Conservation (phyloP, 768 basidiomycete genomes). For the Lentinula lateritia region DNA sequence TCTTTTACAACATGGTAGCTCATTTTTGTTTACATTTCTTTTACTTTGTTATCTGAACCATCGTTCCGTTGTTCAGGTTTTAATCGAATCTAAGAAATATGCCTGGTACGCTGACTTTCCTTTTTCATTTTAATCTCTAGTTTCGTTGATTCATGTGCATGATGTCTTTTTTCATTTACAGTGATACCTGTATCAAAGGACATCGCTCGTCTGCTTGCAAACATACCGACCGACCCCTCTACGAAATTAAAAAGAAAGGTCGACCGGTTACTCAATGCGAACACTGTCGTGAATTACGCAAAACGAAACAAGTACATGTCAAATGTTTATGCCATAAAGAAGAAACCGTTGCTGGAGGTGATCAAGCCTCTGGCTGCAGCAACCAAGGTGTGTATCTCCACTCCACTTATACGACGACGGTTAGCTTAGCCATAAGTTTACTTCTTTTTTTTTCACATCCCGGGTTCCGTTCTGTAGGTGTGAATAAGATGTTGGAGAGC, state of each 20-base stretch:
- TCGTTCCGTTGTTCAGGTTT: conserved; percentile 36
- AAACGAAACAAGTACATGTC: conserved; percentile 81
- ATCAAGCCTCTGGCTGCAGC: conserved; percentile 30
- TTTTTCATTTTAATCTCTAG: not conserved
- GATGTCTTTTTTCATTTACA: conserved; percentile 19
- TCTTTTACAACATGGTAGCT: conserved; percentile 35
- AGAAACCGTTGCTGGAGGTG: conserved; percentile 55
- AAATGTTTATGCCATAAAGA: conserved; percentile 76
- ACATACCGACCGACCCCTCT: conserved; percentile 83
- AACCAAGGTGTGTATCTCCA: conserved; percentile 60
- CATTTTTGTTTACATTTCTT: not conserved
- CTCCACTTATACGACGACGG: conserved; percentile 11
- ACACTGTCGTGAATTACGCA: conserved; percentile 79
- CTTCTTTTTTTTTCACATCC: conserved; percentile 14
- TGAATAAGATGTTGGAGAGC: conserved; percentile 55
- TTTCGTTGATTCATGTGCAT: not conserved
- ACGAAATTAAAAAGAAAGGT: conserved; percentile 92
- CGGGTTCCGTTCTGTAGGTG: conserved; percentile 34
- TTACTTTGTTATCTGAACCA: not conserved
- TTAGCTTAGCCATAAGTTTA: conserved; percentile 43
- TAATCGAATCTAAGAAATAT: conserved; percentile 74
- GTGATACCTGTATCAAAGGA: conserved; percentile 92
- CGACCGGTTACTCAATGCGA: conserved; percentile 89
- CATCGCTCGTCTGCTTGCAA: conserved; percentile 87
- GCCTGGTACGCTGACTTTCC: conserved; percentile 55